Base-by-base conservation (phyloP, 495 filamentous ascomycete genomes). In the Clohesyomyces aquaticus region DNA sequence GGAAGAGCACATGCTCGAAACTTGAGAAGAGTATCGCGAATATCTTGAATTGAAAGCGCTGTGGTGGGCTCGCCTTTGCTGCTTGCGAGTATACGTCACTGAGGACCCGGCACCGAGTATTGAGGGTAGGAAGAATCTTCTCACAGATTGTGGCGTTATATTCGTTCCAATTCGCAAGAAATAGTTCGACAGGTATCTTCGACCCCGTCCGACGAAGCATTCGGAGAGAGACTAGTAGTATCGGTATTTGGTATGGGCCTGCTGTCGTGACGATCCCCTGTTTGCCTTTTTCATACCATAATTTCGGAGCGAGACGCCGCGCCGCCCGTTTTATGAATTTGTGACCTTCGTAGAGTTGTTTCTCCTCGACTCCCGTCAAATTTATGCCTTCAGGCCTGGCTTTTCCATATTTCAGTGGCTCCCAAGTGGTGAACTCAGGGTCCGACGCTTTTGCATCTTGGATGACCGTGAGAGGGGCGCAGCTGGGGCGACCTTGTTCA, bases 1-100 rank as follows among this genome's bases (percentile, higher is more conserved):
- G 80, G 74, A 84, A 85, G 23, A 88, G 77, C 2, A 88, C 74
- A 52, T 83, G 74, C 66, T 85, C 79, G 45, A 87, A 88, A 10
- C 80, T 79, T 0, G 82, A 86, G 67, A 86, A 83, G 0, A 87
- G 74, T 4, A 87, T 77, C 1, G 85, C 79, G 56, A 87, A 79
- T n/a, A 77, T 72, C 71, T 87, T 87, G 64, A 85, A 79, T 66
- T 88, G 85, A 63, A 78, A 87, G 54, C 78, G 75, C 3, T 21
- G 11, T 22, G 25, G 47, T n/a, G 47, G 27, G 47, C 32, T 23
- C 69, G 54, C 55, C 45, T 55, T 1, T 54, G 70, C 22, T 38
- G 61, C 26, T 41, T 56, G 19, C 0, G 11, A 58, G 65, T 72
- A 29, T 35, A 61, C 45, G 3, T 72, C 56, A 10, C 50, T 18